Conservation (phyloP, 2,329 filamentous ascomycete genomes). For the Apiospora rasikravindrae region DNA sequence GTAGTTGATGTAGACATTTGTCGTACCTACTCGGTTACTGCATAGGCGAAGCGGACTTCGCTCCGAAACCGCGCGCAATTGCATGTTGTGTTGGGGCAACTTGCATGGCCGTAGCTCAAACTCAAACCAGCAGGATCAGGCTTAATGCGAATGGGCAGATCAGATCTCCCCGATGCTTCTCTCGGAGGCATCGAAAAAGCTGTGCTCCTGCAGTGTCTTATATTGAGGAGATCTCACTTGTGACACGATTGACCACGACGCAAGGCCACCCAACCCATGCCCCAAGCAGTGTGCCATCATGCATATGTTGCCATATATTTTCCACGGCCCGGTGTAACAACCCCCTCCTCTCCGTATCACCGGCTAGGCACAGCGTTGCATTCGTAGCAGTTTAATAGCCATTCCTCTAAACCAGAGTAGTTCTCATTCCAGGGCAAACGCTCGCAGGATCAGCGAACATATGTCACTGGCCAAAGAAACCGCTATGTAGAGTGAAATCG, state of each 20-base stretch:
- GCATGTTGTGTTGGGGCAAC: not conserved
- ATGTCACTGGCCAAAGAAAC: not conserved
- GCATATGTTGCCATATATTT: slow-evolving; percentile 11
- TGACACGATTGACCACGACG: slow-evolving; percentile 9
- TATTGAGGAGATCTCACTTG: slow-evolving; percentile 16
- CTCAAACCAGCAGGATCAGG: slow-evolving; percentile 15
- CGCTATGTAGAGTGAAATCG: not conserved
- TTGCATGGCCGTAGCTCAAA: slow-evolving; percentile 8
- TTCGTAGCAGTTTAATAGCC: not conserved
- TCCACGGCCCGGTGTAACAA: not conserved
- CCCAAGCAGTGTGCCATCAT: slow-evolving; percentile 1
- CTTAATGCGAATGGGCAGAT: slow-evolving; percentile 12
- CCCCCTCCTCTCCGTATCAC: not conserved
- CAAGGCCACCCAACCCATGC: not conserved
- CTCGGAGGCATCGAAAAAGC: not conserved
- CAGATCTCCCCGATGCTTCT: slow-evolving; percentile 10
- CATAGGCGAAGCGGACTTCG: not conserved
- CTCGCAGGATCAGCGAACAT: not conserved
- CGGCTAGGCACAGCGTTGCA: not conserved
- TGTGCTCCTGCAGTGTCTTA: slow-evolving; percentile 1
- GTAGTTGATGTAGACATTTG: not conserved
- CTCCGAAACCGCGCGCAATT: not conserved
- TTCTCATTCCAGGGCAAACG: not conserved
- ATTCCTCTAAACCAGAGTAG: not conserved
- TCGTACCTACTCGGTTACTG: not conserved